Percentiles rank a stretch among this genome's conserved stretches.
Evolutionary conservation across 164 flowering plant genomes (phyloP).

Genomic region (Chimonanthus salicifolius): DNA sequence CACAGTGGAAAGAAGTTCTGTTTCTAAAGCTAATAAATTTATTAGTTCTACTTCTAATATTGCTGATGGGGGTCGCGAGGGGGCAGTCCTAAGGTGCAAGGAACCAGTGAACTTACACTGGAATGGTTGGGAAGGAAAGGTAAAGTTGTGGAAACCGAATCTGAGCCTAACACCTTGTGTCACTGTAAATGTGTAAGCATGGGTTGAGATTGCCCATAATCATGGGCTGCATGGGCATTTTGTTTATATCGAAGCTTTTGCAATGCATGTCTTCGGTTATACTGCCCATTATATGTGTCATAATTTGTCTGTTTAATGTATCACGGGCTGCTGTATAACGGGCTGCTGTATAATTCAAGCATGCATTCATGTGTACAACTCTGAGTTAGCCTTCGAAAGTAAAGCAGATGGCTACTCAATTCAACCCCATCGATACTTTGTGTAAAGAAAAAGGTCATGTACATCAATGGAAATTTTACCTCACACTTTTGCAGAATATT

Average conservation of each 20-base stretch:
- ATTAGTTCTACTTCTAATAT: conserved; percentile 17
- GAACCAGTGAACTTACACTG: conserved; percentile 37
- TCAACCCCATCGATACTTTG: conserved; percentile 8
- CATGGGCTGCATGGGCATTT: conserved; percentile 19
- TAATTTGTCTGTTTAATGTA: conserved; percentile 4
- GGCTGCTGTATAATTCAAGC: conserved; percentile 9
- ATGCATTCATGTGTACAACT: conserved; percentile 4
- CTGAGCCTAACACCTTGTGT: conserved; percentile 29
- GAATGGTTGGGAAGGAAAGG: conserved; percentile 56
- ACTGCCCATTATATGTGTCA: neutral
- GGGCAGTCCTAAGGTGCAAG: conserved; percentile 27
- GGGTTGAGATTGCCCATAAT: conserved; percentile 12
- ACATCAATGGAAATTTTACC: conserved; percentile 10
- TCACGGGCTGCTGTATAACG: neutral
- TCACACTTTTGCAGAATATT: neutral
- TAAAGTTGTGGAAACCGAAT: conserved; percentile 44
- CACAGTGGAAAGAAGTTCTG: conserved; percentile 17
- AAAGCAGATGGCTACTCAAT: conserved; percentile 7
- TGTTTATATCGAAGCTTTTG: conserved; percentile 18
- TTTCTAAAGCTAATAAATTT: conserved; percentile 6
- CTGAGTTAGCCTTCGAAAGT: conserved; percentile 9
- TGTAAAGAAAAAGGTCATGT: conserved; percentile 6
- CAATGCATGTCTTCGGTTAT: conserved; percentile 14
- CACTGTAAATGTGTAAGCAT: conserved; percentile 25
- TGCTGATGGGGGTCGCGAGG: conserved; percentile 20